Conservation (phyloP, 179 eudicot genomes). For the Spergularia azorica region DNA sequence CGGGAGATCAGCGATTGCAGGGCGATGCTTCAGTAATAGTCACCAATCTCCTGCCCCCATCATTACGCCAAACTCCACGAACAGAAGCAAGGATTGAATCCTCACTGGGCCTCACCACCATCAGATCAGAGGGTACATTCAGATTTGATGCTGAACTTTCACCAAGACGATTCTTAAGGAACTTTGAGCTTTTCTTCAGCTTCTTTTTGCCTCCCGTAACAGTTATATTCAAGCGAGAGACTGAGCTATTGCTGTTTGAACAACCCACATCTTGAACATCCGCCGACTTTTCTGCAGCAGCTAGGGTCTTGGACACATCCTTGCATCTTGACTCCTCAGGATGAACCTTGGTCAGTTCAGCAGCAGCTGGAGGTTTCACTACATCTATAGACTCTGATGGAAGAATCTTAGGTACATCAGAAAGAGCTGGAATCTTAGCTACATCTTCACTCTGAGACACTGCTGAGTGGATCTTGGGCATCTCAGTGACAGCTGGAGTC, state of each 20-base stretch:
- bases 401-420: background rate
- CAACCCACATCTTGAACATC: background rate
- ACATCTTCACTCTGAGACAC: constrained; percentile 37
- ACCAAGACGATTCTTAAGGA: constrained; percentile 61
- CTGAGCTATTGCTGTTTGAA: constrained; percentile 7
- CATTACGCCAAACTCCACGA: constrained; percentile 43
- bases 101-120: constrained; percentile 23
- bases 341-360: background rate
- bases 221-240: constrained; percentile 24
- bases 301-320: constrained; percentile 3
- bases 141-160: constrained; percentile 61
- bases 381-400: constrained; percentile 26
- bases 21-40: constrained; percentile 27
- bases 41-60: constrained; percentile 34
- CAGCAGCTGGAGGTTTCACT: constrained; percentile 3
- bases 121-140: constrained; percentile 33
- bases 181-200: constrained; percentile 61
- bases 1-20: constrained; percentile 11
- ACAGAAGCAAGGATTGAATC: constrained; percentile 38
- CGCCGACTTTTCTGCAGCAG: background rate
- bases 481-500: constrained; percentile 13
- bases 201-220: constrained; percentile 45
- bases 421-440: constrained; percentile 5
- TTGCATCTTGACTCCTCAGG: background rate
- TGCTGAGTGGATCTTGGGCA: background rate